Conservation (phyloP, 1,284 basidiomycete genomes). For the Sphaerobolus stellatus region DNA sequence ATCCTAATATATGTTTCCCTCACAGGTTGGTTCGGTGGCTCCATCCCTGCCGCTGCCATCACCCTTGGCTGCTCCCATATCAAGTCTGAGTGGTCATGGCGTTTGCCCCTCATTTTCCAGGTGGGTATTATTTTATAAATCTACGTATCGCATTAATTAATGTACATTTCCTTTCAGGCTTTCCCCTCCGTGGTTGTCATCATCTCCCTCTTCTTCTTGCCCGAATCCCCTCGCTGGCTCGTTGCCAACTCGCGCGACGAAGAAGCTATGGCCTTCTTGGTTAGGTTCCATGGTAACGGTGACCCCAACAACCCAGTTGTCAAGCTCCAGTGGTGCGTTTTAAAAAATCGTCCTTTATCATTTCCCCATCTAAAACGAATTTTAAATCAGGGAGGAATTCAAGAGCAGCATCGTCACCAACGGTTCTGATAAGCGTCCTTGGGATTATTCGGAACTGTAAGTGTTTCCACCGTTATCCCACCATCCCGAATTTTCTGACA, state of each 20-base stretch:
- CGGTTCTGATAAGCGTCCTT: conserved; percentile 50
- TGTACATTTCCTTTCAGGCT: conserved; percentile 12
- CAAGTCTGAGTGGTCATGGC: conserved; percentile 25
- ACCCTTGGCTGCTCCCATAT: conserved; percentile 28
- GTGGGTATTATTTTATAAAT: conserved; percentile 15
- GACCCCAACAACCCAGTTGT: conserved; percentile 25
- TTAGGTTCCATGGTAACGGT: conserved; percentile 27
- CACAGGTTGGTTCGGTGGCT: conserved; percentile 21
- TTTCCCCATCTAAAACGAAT: too few relatives aligned
- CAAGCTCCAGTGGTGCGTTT: conserved; percentile 14
- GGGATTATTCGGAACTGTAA: conserved; percentile 13
- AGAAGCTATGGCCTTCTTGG: conserved; percentile 22
- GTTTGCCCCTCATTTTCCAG: conserved; percentile 30
- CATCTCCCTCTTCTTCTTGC: conserved; percentile 21
- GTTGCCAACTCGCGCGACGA: conserved; percentile 23
- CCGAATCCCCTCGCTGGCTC: conserved; percentile 26
- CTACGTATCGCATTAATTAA: conserved; percentile 6
- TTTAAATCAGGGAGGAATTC: conserved; percentile 44
- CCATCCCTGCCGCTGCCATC: conserved; percentile 28
- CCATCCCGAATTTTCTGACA: background rate
- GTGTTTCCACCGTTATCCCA: background rate
- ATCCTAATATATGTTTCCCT: background rate
- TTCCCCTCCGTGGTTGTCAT: conserved; percentile 18
- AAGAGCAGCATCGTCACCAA: conserved; percentile 50
- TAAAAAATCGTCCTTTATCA: background rate